Conservation (phyloP, 1,284 basidiomycete species). For the Melampsora larici-populina region DNA sequence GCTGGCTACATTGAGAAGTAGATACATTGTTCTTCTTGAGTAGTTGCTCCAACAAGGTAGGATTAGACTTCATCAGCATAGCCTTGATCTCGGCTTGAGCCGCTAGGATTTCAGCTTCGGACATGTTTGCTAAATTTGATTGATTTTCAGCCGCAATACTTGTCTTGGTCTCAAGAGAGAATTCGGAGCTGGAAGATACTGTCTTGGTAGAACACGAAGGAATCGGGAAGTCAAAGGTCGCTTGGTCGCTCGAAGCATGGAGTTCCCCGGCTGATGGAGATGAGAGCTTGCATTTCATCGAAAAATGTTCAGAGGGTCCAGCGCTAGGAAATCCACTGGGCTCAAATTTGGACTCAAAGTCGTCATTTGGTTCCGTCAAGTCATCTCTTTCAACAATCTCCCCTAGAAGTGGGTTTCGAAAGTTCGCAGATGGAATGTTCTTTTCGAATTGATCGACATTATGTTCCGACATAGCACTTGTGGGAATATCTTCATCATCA, state of each 20-base stretch:
- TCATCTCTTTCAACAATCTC: slow-evolving; percentile 28
- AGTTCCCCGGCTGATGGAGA: background rate
- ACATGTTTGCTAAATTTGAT: slow-evolving; percentile 28
- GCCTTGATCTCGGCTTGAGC: slow-evolving; percentile 35
- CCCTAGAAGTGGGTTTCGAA: slow-evolving; percentile 3
- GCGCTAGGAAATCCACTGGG: background rate
- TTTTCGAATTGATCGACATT: background rate
- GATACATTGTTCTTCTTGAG: slow-evolving; percentile 19
- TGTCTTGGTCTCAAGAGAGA: background rate
- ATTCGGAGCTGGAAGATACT: background rate
- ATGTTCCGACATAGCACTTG: background rate
- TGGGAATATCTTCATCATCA: background rate
- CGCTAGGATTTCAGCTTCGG: slow-evolving; percentile 24
- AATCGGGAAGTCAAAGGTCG: background rate
- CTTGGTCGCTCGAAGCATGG: background rate
- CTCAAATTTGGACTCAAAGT: slow-evolving; percentile 22
- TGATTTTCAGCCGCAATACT: slow-evolving; percentile 39
- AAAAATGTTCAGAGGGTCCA: background rate
- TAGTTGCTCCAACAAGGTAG: slow-evolving; percentile 25
- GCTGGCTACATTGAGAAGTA: background rate
- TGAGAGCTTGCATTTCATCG: background rate
- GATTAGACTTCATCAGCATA: slow-evolving; percentile 30
- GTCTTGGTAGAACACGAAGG: background rate
- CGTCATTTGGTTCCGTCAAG: slow-evolving; percentile 12
- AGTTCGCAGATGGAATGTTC: background rate